phyloP scores from a whole-genome alignment of 164 flowering plant species.

The Magnolia kwangsiensis region DNA sequence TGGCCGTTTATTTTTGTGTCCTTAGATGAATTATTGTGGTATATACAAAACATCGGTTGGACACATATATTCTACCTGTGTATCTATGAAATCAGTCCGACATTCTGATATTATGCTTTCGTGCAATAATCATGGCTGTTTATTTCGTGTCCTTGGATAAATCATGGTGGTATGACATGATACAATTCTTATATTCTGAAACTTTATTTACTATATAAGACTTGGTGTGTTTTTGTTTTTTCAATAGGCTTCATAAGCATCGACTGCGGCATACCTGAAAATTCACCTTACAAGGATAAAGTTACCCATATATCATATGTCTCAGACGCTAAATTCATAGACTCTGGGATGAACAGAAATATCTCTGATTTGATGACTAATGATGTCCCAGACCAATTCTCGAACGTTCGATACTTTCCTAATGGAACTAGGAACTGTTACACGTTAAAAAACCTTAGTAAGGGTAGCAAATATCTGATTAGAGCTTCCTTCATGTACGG shows the following conservation, averaged over 20 bases:
- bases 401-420: slow-evolving; percentile 6
- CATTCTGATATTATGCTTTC: no score
- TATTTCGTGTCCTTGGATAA: no score
- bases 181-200: no score
- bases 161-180: no score
- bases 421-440: slow-evolving; percentile 7
- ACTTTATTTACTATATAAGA: no score
- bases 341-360: not conserved
- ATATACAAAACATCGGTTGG: no score
- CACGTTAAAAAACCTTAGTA: not conserved
- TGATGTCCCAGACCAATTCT: not conserved
- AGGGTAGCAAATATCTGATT: slow-evolving; percentile 3
- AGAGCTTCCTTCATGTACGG: slow-evolving; percentile 14
- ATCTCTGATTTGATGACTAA: not conserved
- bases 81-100: no score
- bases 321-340: slow-evolving; percentile 4
- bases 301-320: slow-evolving; percentile 2
- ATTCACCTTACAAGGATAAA: slow-evolving; percentile 7
- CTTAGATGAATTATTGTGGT: no score
- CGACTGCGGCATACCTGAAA: slow-evolving; percentile 8
- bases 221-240: not conserved
- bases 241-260: slow-evolving; percentile 9
- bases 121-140: no score
- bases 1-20: no score
- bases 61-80: no score